Evolutionary conservation across 305 asterid species (phyloP), one percentile per base, ranked within the genome.

Genomic region (Vinca major): DNA sequence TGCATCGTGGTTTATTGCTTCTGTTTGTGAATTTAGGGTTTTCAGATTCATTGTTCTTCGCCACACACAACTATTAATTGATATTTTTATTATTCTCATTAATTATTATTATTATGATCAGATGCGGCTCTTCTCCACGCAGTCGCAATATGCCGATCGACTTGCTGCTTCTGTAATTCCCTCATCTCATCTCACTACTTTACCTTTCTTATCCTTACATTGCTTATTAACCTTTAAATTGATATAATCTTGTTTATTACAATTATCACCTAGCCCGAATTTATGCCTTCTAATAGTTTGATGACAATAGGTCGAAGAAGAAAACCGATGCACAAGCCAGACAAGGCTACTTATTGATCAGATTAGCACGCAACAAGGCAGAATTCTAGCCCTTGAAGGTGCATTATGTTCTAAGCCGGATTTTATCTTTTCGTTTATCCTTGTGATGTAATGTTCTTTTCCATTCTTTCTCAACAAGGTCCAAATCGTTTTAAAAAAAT

Each of bases 41-140:
- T 26, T 26, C 33, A 26, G 33, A 26, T 26, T 26, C 33, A 26
- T 26, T 26, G 33, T 26, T 26, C 33, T 26, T 26, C 33, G 33
- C 33, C 33, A 26, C 33, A 26, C 20, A 10, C 20, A 14, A 48
- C 36, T 9, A 1, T 4, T 45, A 45, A 26, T 26, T 26, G 33
- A 26, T 26, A 26, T 26, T 26, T 26, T 26, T 26, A 26, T 26
- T 26, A 45, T 45, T 45, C 39, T 65, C 7, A 37, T 50, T 19
- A 26, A 26, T 26, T 1, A 26, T 21, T 55, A 20, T 1, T 47
- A 54, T 17, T 62, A 56, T 65, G 48, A 70, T 45, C 92, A 92
- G 98, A 83, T 92, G 84, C 93, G 98, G 71, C 97, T 92, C 60
- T 88, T 92, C 75, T 68, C 82, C 39, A 78, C 98, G 51, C 98